phyloP scores from a whole-genome alignment of 2,329 filamentous ascomycete species.

The Plenodomus biglobosus region DNA sequence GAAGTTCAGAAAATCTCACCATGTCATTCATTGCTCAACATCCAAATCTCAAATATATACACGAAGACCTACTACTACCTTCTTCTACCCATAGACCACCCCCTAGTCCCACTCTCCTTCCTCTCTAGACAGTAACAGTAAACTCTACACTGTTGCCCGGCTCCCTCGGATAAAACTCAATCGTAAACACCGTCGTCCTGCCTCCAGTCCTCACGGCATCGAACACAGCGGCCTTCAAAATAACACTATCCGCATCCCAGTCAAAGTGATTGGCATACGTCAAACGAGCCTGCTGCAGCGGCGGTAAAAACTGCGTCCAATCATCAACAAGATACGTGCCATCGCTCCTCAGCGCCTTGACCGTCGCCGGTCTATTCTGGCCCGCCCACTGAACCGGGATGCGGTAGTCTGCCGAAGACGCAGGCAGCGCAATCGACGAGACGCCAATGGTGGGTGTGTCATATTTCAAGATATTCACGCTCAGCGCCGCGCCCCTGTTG shows the following conservation, averaged over 20 bases:
- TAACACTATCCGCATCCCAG: constrained; percentile 52
- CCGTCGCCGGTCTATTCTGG: constrained; percentile 52
- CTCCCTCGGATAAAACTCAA: constrained; percentile 59
- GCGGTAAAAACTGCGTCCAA: constrained; percentile 58
- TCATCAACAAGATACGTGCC: constrained; percentile 57
- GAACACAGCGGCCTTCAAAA: constrained; percentile 51
- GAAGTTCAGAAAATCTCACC: too few species aligned
- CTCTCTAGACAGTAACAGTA: constrained; percentile 46
- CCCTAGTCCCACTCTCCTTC: neutral
- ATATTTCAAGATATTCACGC: constrained; percentile 58
- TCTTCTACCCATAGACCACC: too few species aligned
- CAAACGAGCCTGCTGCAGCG: constrained; percentile 51
- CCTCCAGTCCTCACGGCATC: constrained; percentile 51
- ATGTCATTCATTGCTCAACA: too few species aligned
- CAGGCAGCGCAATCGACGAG: constrained; percentile 35
- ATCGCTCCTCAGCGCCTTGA: constrained; percentile 54
- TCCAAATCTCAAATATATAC: neutral
- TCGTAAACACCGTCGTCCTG: constrained; percentile 52
- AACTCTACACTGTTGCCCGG: constrained; percentile 54
- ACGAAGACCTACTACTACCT: neutral
- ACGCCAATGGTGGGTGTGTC: constrained; percentile 43
- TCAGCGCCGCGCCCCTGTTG: constrained; percentile 52
- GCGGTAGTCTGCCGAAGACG: constrained; percentile 45
- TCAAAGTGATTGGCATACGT: constrained; percentile 57
- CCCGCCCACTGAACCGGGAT: constrained; percentile 59